These are phyloP conservation scores for Aspergillus ellipticus DNA, from an alignment of 495 filamentous ascomycete genomes.

Conservation along the genomic window DNA sequence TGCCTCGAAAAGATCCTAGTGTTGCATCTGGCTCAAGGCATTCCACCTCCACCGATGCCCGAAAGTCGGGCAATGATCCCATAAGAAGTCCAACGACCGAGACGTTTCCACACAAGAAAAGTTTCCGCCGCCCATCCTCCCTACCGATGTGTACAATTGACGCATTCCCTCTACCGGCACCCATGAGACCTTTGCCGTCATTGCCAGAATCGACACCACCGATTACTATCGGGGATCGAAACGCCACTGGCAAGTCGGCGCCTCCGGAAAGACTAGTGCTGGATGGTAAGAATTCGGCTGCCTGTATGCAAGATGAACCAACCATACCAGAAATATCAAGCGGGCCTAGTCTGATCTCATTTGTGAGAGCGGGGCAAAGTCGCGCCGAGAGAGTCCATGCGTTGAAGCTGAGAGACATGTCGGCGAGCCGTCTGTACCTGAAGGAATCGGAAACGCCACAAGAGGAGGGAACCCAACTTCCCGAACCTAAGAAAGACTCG, in stretches of 20 bases:
- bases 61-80: conserved; percentile 1
- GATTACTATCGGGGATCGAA: not conserved
- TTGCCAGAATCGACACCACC: conserved; percentile 20
- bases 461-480: conserved; percentile 2
- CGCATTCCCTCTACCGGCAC: conserved; percentile 40
- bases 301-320: not conserved
- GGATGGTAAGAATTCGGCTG: not conserved
- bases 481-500: not conserved
- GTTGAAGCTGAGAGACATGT: conserved; percentile 23
- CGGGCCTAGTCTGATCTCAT: not conserved
- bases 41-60: not conserved
- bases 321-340: not conserved
- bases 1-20: not conserved
- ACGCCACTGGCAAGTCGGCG: not conserved
- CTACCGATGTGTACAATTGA: conserved; percentile 30
- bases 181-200: conserved; percentile 33
- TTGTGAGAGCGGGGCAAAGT: conserved; percentile 12
- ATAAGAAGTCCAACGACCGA: conserved; percentile 8
- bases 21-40: not conserved
- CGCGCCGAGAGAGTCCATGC: conserved; percentile 26
- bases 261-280: not conserved
- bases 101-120: conserved; percentile 7
- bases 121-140: conserved; percentile 21
- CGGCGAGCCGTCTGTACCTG: conserved; percentile 15
- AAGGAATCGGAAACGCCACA: conserved; percentile 6